A percentile compares a stretch with the other conserved stretches of the same genome.
phyloP scores from a whole-genome alignment of 345 rosid species.

The Hirschfeldia incana region DNA sequence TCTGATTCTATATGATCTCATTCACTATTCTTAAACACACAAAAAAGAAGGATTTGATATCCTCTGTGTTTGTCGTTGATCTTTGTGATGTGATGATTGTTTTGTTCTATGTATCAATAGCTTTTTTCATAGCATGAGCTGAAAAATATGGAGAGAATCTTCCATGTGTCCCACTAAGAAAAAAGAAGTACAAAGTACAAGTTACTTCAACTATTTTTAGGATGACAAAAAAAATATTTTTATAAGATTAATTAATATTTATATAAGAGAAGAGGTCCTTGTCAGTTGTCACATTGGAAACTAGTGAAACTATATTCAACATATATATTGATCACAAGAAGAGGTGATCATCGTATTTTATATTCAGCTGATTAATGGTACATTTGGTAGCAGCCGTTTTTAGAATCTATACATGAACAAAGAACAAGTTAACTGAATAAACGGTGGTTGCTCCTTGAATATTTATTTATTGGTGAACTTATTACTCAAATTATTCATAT shows the following conservation, averaged over 20 bases:
- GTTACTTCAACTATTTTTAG: background rate
- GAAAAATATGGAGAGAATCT: constrained; percentile 24
- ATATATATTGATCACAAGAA: background rate
- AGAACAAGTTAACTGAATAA: constrained; percentile 35
- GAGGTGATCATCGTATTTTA: background rate
- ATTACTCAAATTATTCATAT: constrained; percentile 7
- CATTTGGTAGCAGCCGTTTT: constrained; percentile 28
- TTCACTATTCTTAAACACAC: background rate
- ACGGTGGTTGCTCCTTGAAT: constrained; percentile 29
- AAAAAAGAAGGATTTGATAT: background rate
- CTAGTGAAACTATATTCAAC: background rate
- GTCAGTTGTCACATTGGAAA: constrained; percentile 5
- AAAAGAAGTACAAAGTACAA: constrained; percentile 16
- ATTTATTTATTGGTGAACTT: constrained; percentile 3
- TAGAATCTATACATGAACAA: constrained; percentile 11
- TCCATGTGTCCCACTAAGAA: constrained; percentile 29
- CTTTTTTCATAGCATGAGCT: constrained; percentile 4
- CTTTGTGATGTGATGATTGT: background rate
- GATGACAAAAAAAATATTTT: too few relatives aligned
- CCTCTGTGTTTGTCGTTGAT: background rate
- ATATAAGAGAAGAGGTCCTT: background rate
- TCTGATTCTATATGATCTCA: background rate
- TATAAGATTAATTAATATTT: too few relatives aligned
- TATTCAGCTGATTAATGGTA: background rate
- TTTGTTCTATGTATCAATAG: background rate